phyloP scores from a whole-genome alignment of 129 eudicot species.

The Helianthus annuus region HanXRQr2.0-SUNRISE NC_035445.2:75648081-75648580 shows the following conservation, averaged over 20 bases:
- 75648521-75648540: constrained; percentile 63
- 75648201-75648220: constrained; percentile 67
- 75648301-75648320: constrained; percentile 1
- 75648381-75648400: constrained; percentile 70
- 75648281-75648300: constrained; percentile 41
- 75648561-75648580: constrained; percentile 60
- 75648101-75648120: constrained; percentile 66
- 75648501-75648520: constrained; percentile 67
- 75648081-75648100: background rate
- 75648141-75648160: constrained; percentile 93
- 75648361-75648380: constrained; percentile 57
- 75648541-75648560: constrained; percentile 63
- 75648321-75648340: background rate
- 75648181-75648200: constrained; percentile 57
- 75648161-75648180: constrained; percentile 67
- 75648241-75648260: constrained; percentile 80
- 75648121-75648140: constrained; percentile 88
- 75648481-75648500: constrained; percentile 78
- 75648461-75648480: constrained; percentile 73
- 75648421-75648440: constrained; percentile 85
- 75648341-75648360: background rate
- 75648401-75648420: constrained; percentile 80
- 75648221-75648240: constrained; percentile 77
- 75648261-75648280: constrained; percentile 75
- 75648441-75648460: constrained; percentile 79